Percentiles rank a stretch among this genome's conserved stretches.
These are phyloP conservation scores for Cystobasidium ongulense DNA, from an alignment of 768 basidiomycete genomes.

Conservation along the genomic window DNA sequence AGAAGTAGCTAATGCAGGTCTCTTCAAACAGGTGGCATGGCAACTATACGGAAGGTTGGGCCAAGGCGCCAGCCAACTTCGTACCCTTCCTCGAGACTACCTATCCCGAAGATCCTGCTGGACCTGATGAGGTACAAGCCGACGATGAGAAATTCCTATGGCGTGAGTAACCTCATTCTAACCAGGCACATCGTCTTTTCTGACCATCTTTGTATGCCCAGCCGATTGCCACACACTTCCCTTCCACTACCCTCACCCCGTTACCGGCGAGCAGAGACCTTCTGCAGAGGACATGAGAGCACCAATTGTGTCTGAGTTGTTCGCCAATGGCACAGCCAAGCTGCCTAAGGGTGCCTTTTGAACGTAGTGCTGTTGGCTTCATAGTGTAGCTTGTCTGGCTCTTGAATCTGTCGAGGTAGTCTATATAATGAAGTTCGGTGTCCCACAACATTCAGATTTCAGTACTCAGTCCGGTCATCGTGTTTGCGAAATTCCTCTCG, in stretches of 20 bases:
- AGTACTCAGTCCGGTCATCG: no score
- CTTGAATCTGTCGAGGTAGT: no score
- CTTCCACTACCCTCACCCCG: constrained; percentile 30
- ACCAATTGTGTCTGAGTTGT: not conserved
- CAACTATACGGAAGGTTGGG: constrained; percentile 16
- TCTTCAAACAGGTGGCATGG: no score
- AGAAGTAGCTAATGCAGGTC: no score
- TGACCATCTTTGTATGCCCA: not conserved
- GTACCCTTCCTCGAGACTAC: not conserved
- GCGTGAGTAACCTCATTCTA: not conserved
- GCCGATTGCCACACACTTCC: constrained; percentile 24
- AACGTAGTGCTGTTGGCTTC: no score
- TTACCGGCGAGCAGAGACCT: constrained; percentile 17
- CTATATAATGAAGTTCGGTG: no score
- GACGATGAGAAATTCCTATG: not conserved
- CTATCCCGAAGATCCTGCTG: not conserved
- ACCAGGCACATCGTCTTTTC: not conserved
- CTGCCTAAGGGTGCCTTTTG: no score
- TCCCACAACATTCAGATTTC: no score
- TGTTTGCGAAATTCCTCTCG: no score
- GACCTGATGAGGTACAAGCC: not conserved
- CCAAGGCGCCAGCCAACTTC: not conserved
- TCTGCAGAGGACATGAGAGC: not conserved
- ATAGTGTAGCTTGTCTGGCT: no score
- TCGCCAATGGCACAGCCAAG: no score